These are phyloP conservation scores for Megacollybia marginata DNA, from an alignment of 768 basidiomycete species.

Conservation along the genomic window DNA sequence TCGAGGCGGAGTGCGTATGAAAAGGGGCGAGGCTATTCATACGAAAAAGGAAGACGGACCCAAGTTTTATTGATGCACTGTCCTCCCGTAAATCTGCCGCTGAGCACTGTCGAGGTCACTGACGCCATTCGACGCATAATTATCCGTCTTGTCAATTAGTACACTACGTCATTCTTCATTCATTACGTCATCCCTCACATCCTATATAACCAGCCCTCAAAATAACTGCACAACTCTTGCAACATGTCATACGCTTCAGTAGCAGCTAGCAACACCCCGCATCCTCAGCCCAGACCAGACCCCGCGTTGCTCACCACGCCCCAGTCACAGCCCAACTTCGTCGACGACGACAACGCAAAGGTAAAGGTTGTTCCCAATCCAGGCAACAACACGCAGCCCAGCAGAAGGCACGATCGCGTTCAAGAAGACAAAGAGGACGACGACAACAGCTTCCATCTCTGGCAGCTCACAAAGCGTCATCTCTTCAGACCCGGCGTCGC, in stretches of 20 bases:
- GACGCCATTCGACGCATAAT: slow-evolving; percentile 56
- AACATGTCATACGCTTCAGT: slow-evolving; percentile 71
- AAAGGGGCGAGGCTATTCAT: slow-evolving; percentile 9
- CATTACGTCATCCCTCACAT: neutral
- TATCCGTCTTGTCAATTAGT: slow-evolving; percentile 38
- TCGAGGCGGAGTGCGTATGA: slow-evolving; percentile 40
- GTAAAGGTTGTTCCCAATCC: slow-evolving; percentile 46
- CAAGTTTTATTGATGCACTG: slow-evolving; percentile 68
- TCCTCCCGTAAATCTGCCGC: slow-evolving; percentile 58
- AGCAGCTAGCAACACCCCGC: slow-evolving; percentile 49
- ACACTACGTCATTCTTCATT: neutral
- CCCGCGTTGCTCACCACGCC: slow-evolving; percentile 53
- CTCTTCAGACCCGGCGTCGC: slow-evolving; percentile 62
- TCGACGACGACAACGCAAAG: slow-evolving; percentile 45
- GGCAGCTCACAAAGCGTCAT: slow-evolving; percentile 42
- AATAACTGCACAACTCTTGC: slow-evolving; percentile 1
- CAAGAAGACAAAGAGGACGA: slow-evolving; percentile 36
- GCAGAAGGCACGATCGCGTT: slow-evolving; percentile 24
- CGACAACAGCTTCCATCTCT: slow-evolving; percentile 46
- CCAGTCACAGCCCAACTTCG: slow-evolving; percentile 25
- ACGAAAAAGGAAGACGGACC: slow-evolving; percentile 33
- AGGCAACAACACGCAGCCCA: slow-evolving; percentile 10
- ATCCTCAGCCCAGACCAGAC: slow-evolving; percentile 53
- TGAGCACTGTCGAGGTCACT: slow-evolving; percentile 59
- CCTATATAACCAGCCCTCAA: too few species aligned